Conservation (phyloP, 768 basidiomycete species). For the Candolleomyces aberdarensis region DNA sequence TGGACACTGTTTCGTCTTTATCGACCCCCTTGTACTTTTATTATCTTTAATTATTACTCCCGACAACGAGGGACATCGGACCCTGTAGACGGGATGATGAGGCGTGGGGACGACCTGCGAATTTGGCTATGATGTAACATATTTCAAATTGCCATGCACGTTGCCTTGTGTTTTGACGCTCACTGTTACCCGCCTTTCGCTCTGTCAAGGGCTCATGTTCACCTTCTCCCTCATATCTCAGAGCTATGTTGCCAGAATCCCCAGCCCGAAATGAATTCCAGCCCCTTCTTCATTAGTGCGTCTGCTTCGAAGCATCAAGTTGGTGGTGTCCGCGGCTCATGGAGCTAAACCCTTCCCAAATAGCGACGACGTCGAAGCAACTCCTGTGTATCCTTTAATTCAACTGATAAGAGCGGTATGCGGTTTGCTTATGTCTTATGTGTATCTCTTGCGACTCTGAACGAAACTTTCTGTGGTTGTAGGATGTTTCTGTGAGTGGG, state of each 20-base stretch:
- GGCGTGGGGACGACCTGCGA: too few species aligned
- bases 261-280: slow-evolving; percentile 15
- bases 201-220: too few species aligned
- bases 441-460: slow-evolving; percentile 10
- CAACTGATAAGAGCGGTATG: slow-evolving; percentile 69
- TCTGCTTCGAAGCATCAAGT: slow-evolving; percentile 6
- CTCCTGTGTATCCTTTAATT: slow-evolving; percentile 76
- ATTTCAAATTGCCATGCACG: too few species aligned
- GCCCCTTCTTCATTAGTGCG: slow-evolving; percentile 41
- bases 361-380: slow-evolving; percentile 53
- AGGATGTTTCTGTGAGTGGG: slow-evolving; percentile 62
- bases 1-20: background rate
- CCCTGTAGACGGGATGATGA: too few species aligned
- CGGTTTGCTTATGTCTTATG: slow-evolving; percentile 6
- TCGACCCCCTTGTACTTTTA: background rate
- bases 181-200: too few species aligned
- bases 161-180: too few species aligned
- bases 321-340: background rate
- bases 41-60: background rate
- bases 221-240: too few species aligned
- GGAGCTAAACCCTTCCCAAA: slow-evolving; percentile 3
- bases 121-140: too few species aligned
- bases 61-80: too few species aligned
- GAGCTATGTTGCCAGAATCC: too few species aligned
- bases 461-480: background rate